phyloP scores from a whole-genome alignment of 371 early-diverging fungal genomes.

The Sporodiniella umbellata region DNA sequence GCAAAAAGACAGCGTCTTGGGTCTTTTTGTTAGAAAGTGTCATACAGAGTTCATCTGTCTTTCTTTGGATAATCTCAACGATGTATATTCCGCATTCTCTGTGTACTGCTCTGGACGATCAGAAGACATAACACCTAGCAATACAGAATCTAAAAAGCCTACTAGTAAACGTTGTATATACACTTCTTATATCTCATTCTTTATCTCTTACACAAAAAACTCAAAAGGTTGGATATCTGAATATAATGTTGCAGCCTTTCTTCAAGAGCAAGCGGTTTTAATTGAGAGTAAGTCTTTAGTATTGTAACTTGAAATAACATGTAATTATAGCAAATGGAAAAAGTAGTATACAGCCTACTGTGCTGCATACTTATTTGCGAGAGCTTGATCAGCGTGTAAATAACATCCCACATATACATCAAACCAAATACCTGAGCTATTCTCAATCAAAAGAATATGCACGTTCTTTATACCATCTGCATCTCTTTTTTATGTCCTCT shows the following conservation, averaged over 20 bases:
- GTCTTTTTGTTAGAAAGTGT: slow-evolving; percentile 36
- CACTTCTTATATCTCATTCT: background rate
- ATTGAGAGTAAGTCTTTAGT: slow-evolving; percentile 26
- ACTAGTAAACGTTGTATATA: background rate
- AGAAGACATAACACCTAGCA: background rate
- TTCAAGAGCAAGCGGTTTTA: slow-evolving; percentile 26
- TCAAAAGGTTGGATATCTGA: slow-evolving; percentile 27
- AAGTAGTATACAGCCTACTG: background rate
- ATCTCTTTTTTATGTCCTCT: slow-evolving; percentile 31
- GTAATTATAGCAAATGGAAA: background rate
- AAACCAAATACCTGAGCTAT: slow-evolving; percentile 37
- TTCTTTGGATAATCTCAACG: slow-evolving; percentile 12
- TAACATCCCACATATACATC: slow-evolving; percentile 21
- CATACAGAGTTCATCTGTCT: slow-evolving; percentile 25
- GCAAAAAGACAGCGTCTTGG: slow-evolving; percentile 38
- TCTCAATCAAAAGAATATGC: slow-evolving; percentile 37
- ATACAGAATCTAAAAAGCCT: background rate
- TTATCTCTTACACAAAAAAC: slow-evolving; percentile 1
- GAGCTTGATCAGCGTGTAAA: slow-evolving; percentile 26
- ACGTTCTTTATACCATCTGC: slow-evolving; percentile 26
- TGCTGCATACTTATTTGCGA: slow-evolving; percentile 23
- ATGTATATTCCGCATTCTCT: background rate
- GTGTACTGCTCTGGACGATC: background rate
- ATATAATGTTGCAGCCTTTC: slow-evolving; percentile 24
- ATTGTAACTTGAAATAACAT: background rate